Conservation (phyloP, 164 flowering plant genomes). For the Vitis labrusca region DNA sequence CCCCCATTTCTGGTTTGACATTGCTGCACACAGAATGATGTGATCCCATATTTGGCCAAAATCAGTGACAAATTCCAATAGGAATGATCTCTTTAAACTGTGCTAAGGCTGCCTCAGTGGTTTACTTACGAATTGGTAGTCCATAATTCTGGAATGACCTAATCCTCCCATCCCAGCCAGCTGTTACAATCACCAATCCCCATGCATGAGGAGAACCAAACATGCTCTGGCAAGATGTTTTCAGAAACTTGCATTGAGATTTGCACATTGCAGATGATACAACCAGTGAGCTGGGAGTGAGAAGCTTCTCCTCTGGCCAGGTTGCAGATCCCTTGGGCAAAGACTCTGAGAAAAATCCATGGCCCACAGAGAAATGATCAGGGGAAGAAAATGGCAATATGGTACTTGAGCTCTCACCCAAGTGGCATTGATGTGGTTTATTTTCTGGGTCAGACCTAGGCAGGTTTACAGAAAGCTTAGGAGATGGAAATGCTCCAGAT, state of each 20-base stretch:
- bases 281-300: slow-evolving; percentile 15
- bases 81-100: neutral
- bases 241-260: slow-evolving; percentile 30
- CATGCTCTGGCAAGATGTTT: slow-evolving; percentile 18
- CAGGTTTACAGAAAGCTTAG: neutral
- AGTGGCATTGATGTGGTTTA: neutral
- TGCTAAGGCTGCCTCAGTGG: neutral
- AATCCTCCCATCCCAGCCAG: slow-evolving; percentile 42
- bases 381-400: slow-evolving; percentile 13
- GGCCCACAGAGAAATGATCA: slow-evolving; percentile 16
- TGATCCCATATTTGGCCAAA: neutral
- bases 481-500: neutral
- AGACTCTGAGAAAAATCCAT: slow-evolving; percentile 16
- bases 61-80: neutral
- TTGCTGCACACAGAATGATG: neutral
- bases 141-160: slow-evolving; percentile 33
- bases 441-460: neutral
- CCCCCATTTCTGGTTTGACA: neutral
- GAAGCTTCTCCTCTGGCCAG: slow-evolving; percentile 46
- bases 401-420: slow-evolving; percentile 4
- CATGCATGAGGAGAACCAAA: slow-evolving; percentile 27
- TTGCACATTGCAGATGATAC: slow-evolving; percentile 17
- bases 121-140: slow-evolving; percentile 9
- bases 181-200: slow-evolving; percentile 43
- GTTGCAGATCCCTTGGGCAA: slow-evolving; percentile 30